Conservation (phyloP, 805 yeast species). For the Candida ipomoeae region DNA sequence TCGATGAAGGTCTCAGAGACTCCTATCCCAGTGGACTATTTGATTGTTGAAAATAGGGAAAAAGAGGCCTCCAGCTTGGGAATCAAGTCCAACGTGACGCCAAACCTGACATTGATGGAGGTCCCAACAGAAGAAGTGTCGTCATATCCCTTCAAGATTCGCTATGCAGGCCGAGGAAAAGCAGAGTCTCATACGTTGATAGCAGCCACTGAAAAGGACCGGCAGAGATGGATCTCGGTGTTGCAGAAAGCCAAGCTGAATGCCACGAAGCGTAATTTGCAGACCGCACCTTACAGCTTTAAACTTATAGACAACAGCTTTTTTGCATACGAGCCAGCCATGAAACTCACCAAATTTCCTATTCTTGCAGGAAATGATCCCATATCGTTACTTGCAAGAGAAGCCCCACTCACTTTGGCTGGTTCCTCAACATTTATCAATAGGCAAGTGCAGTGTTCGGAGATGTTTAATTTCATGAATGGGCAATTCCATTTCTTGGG, state of each 20-base stretch:
- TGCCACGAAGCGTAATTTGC: slow-evolving; percentile 26
- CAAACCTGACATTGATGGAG: background rate
- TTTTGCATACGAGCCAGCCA: slow-evolving; percentile 61
- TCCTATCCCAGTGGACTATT: slow-evolving; percentile 59
- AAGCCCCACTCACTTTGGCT: background rate
- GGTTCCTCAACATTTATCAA: slow-evolving; percentile 15
- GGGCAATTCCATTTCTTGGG: slow-evolving; percentile 54
- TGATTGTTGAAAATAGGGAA: slow-evolving; percentile 43
- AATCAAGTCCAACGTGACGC: background rate
- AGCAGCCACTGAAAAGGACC: slow-evolving; percentile 44
- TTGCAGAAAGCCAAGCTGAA: slow-evolving; percentile 46
- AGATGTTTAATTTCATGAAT: slow-evolving; percentile 43
- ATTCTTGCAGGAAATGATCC: slow-evolving; percentile 51
- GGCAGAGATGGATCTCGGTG: slow-evolving; percentile 54
- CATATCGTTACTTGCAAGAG: slow-evolving; percentile 28
- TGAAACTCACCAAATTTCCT: slow-evolving; percentile 49
- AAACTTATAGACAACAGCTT: slow-evolving; percentile 51
- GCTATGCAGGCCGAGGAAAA: slow-evolving; percentile 55
- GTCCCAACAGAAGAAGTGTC: slow-evolving; percentile 23
- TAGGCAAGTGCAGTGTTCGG: slow-evolving; percentile 41
- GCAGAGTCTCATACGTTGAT: slow-evolving; percentile 50
- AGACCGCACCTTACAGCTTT: slow-evolving; percentile 52
- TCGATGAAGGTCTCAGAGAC: slow-evolving; percentile 32
- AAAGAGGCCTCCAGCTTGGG: slow-evolving; percentile 8
- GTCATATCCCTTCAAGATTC: slow-evolving; percentile 46